Conservation (phyloP, 2,329 filamentous ascomycete species). For the Paraphoma chrysanthemicola region DNA sequence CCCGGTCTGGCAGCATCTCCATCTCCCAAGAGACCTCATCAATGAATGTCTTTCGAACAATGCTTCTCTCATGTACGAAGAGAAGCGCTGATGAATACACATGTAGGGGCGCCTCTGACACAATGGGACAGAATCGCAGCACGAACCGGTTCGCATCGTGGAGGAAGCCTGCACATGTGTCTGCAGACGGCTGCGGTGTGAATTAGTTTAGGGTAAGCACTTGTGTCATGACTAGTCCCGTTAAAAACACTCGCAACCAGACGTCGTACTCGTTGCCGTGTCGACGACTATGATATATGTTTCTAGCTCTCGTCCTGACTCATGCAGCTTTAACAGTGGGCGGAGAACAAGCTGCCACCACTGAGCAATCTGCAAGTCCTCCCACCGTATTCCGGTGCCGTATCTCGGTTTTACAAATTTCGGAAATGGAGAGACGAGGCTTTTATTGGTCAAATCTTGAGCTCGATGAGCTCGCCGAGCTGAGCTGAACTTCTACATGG, state of each 20-base stretch:
- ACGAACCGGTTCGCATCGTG: slow-evolving; percentile 45
- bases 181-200: slow-evolving; percentile 13
- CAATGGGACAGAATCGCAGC: slow-evolving; percentile 21
- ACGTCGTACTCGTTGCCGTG: slow-evolving; percentile 43
- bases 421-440: too few species aligned
- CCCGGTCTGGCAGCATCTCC: slow-evolving; percentile 5
- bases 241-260: slow-evolving; percentile 20
- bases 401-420: too few species aligned
- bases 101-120: slow-evolving; percentile 45
- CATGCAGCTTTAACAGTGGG: neutral
- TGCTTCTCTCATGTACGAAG: slow-evolving; percentile 39
- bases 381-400: too few species aligned
- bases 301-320: neutral
- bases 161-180: slow-evolving; percentile 22
- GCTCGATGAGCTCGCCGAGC: too few species aligned
- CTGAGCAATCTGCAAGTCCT: too few species aligned
- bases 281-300: slow-evolving; percentile 22
- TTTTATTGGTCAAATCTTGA: too few species aligned
- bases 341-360: neutral
- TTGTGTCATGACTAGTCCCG: slow-evolving; percentile 3
- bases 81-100: slow-evolving; percentile 47
- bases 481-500: too few species aligned
- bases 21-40: slow-evolving; percentile 4
- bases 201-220: slow-evolving; percentile 7
- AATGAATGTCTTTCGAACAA: slow-evolving; percentile 14